These are phyloP conservation scores for Rickenella mellea DNA, from an alignment of 768 basidiomycete genomes.

Conservation along the genomic window DNA sequence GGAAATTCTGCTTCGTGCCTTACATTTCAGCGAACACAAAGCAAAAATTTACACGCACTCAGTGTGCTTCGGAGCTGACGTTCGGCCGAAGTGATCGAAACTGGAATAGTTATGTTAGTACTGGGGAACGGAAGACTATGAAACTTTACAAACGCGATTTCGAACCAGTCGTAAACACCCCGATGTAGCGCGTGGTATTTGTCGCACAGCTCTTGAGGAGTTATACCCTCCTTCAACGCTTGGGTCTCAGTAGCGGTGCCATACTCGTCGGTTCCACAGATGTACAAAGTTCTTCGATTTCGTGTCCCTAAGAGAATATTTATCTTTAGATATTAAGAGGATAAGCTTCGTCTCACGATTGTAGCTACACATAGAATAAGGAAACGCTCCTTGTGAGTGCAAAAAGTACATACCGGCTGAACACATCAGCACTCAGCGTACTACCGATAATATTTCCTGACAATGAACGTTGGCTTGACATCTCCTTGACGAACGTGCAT, in stretches of 20 bases:
- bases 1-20: conserved; percentile 52
- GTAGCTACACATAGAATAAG: conserved; percentile 11
- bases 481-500: too few relatives aligned
- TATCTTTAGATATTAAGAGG: conserved; percentile 1
- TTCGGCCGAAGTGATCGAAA: conserved; percentile 95
- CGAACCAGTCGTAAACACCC: conserved; percentile 96
- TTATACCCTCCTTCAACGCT: conserved; percentile 78
- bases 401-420: conserved; percentile 63
- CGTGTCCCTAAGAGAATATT: conserved; percentile 39
- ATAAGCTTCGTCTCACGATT: conserved; percentile 20
- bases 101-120: conserved; percentile 24
- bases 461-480: not conserved
- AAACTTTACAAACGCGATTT: conserved; percentile 70
- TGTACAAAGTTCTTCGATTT: conserved; percentile 84
- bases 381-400: conserved; percentile 3
- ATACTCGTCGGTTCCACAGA: conserved; percentile 98
- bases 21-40: not conserved
- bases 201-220: conserved; percentile 76
- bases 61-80: conserved; percentile 82
- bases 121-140: not conserved
- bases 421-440: conserved; percentile 94
- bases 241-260: conserved; percentile 99
- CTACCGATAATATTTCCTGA: conserved; percentile 89
- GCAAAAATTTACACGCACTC: conserved; percentile 40
- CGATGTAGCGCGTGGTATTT: conserved; percentile 85